Conservation (phyloP, 2,329 filamentous ascomycete species). For the Nakataea oryzae region DNA sequence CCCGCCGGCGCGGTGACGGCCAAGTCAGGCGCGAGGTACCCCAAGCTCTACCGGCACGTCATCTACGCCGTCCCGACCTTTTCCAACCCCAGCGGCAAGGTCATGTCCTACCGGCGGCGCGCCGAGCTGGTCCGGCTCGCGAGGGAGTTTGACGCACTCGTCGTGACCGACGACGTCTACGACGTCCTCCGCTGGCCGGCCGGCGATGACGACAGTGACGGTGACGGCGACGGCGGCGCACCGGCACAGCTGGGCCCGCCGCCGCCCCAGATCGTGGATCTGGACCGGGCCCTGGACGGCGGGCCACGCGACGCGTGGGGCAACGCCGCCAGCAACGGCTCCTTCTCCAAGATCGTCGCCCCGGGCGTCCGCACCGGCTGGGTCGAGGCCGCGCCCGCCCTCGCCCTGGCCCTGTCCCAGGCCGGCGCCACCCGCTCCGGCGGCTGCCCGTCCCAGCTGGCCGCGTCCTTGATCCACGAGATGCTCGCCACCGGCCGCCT, state of each 20-base stretch:
- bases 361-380: slow-evolving; percentile 54
- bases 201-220: slow-evolving; percentile 1
- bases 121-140: slow-evolving; percentile 48
- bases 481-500: slow-evolving; percentile 41
- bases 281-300: slow-evolving; percentile 46
- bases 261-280: slow-evolving; percentile 47
- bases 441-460: slow-evolving; percentile 16
- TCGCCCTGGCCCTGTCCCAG: slow-evolving; percentile 41
- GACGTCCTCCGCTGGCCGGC: slow-evolving; percentile 53
- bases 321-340: slow-evolving; percentile 55
- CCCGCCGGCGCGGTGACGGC: slow-evolving; percentile 4
- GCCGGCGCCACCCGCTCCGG: slow-evolving; percentile 17
- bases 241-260: slow-evolving; percentile 13
- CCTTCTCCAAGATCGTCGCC: slow-evolving; percentile 56
- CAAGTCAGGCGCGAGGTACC: slow-evolving; percentile 21
- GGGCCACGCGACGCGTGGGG: slow-evolving; percentile 52
- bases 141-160: slow-evolving; percentile 50
- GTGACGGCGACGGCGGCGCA: too few species aligned
- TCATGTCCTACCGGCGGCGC: slow-evolving; percentile 49
- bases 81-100: slow-evolving; percentile 56
- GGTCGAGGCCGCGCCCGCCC: slow-evolving; percentile 47
- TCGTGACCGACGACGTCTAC: slow-evolving; percentile 64
- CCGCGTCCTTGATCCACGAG: slow-evolving; percentile 25
- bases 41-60: slow-evolving; percentile 54
- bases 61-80: slow-evolving; percentile 63